Evolutionary conservation across 441 rosid genomes (phyloP), one percentile per base, ranked within the genome.

Genomic region (Eutrema salsugineum): DNA sequence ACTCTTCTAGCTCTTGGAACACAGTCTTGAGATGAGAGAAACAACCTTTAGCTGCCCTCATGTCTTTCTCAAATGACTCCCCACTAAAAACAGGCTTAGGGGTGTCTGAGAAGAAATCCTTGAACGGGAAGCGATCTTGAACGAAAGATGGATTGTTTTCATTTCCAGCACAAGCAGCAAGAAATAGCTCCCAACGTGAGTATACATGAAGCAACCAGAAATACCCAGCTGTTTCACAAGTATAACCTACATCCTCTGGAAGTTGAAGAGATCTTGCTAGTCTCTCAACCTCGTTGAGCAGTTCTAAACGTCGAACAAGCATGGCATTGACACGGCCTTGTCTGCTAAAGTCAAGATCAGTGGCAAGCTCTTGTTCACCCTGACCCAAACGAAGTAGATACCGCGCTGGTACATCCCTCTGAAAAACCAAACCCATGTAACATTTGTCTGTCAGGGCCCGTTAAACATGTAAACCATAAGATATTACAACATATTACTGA

Each of bases 351-450:
- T 95, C 99, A 60, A 95, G 97, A 83, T 95, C 98, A 78, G 99
- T 95, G 39, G 98, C 99, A 54, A 95, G 87, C 77, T 95, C 98
- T 84, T 95, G 99, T 84, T 95, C 99, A 64, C 99, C 99, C 85
- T 95, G 99, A 81, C 99, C 99, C 71, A 95, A 82, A 75, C 99
- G 97, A 75, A 95, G 99, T 84, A 95, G 94, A 84, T 95, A 95
- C 27, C 97, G 90, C 12, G 98, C 97, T 63, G 98, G 98, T 20
- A 95, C 97, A 83, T 95, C 99, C 71, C 99, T 93, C 99, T 95
- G 85, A 66, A 82, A 69, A 87, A 75, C 0, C 10, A 72, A 46
- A 67, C 3, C 54, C 55, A 35, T 17, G 5, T 50, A 42, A 66
- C 49, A 69, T 48, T 47, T 48, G 32, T 47, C 16, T 38, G 33